Evolutionary conservation across 2,329 filamentous ascomycete genomes (phyloP), one percentile per base, ranked within the genome.

Genomic region (Tolypocladium ophioglossoides): DNA sequence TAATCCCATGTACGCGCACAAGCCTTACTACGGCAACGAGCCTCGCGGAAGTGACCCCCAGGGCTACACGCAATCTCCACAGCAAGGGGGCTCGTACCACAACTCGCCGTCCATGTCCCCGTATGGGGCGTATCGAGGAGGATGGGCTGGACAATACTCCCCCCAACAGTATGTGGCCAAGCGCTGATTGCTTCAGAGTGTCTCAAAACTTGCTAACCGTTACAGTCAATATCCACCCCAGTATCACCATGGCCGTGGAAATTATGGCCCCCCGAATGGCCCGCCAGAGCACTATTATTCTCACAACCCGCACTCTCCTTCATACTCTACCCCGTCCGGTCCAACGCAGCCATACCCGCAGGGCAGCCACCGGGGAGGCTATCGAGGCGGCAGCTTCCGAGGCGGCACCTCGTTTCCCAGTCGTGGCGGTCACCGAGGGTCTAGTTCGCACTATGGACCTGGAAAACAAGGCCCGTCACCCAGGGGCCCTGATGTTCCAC

Each of bases 371-470:
- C 73, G 77, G 22, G 73, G 73, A 22, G 64, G 63, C 16, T 73
- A 74, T 67, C 66, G 83, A 59, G 81, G 80, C 22, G 78, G 78
- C 40, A 73, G 75, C 18, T 86, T 83, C 62, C 79, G 85, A 52
- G 83, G 83, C 38, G 80, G 77, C 55, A 8, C 44, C 10, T 77
- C 81, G 54, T 83, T 79, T 62, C 62, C 73, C 49, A 72, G 71
- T 34, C 74, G 81, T 50, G 76, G 77, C 41, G 72, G 72, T 30
- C 75, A 78, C 55, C 78, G 85, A 52, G 83, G 83, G 38, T 75
- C 58, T 73, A 84, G 70, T 80, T 86, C 74, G 2, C 87, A 89
- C 48, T 91, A 89, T 86, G 86, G 80, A 54, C 78, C 83, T 7
- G 54, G 54, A 35, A 62, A 58, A 18, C 59, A 61, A 54, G 60